Percentiles rank a stretch among this genome's conserved stretches.
Evolutionary conservation across 2,329 filamentous ascomycete species (phyloP).

Genomic region (Colletotrichum sp.): DNA sequence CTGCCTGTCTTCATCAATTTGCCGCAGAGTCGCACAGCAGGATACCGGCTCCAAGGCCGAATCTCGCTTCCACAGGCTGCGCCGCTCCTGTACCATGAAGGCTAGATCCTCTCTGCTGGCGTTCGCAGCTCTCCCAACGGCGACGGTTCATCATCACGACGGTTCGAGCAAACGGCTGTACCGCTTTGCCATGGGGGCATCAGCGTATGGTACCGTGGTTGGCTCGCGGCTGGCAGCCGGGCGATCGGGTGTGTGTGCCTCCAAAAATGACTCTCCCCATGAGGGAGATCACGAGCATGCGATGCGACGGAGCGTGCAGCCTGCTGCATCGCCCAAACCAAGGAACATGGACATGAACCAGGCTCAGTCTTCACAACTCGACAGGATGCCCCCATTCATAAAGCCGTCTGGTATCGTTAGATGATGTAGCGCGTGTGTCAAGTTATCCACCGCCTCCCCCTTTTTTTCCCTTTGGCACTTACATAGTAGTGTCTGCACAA

Average conservation of each 20-base stretch:
- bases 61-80: neutral
- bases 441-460: constrained; percentile 15
- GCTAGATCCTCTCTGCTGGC: neutral
- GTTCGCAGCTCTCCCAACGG: neutral
- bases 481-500: neutral
- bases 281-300: neutral
- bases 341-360: neutral
- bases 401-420: neutral
- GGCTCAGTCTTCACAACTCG: neutral
- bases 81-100: neutral
- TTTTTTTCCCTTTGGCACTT: neutral
- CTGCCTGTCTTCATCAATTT: neutral
- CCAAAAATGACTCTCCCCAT: neutral
- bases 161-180: neutral
- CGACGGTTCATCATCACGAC: neutral
- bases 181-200: neutral
- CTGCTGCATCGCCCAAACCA: neutral
- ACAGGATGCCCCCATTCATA: neutral
- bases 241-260: constrained; percentile 3
- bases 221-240: neutral
- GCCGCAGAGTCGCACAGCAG: neutral
- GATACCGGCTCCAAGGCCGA: neutral
- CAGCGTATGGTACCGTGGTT: neutral
- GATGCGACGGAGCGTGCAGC: neutral
- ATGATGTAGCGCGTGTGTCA: constrained; percentile 14